Base-by-base conservation (phyloP, 2,329 filamentous ascomycete species). In the Fusarium sulawesiense region DNA sequence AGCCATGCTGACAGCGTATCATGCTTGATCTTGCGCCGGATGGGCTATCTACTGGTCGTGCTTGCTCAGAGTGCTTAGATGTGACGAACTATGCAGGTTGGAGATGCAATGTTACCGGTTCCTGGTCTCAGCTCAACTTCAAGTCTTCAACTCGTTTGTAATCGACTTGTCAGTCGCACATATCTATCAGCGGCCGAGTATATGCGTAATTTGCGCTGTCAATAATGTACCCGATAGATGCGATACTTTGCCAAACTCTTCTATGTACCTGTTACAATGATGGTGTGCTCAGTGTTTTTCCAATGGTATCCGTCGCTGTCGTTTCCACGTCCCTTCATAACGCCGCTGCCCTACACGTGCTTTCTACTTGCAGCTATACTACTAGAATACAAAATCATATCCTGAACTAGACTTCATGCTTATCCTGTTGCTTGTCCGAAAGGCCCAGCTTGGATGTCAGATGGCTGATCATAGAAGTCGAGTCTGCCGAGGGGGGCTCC, bases 401-500 rank as follows among this genome's bases (percentile, higher is more conserved):
- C 34, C n/a, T 34, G 18, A 18, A 18, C 32, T 23, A 53, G 30
- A 34, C 18, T 25, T 21, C 40, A 46, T 23, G 25, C n/a, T 32
- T 48, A 23, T 37, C 50, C 53, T 37, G 51, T 51, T 64, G 34
- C 23, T 51, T 54, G 50, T 68, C 73, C 12, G 63, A 62, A 27
- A 76, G 51, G 27, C 59, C 68, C 51, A 76, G 42, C 45, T 67
- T 68, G 29, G 74, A 74, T 10, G 70, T 51, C 21, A 76, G 70
- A 20, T 76, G 61, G 25, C 67, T 62, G 25, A 77, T 62, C 47
- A 64, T 69, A 41, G 56, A 62, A 20, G 61, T 60, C n/a, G 73
- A 62, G 34, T 54, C 63, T n/a, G 65, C 56, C 16, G 71, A 62
- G 23, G 61, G 23, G 8, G 64, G 55, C 45, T 23, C 37, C 20